These are phyloP conservation scores for Hymenoscyphus fraxineus DNA, from an alignment of 2,329 filamentous ascomycete species.

Conservation along the genomic window DNA sequence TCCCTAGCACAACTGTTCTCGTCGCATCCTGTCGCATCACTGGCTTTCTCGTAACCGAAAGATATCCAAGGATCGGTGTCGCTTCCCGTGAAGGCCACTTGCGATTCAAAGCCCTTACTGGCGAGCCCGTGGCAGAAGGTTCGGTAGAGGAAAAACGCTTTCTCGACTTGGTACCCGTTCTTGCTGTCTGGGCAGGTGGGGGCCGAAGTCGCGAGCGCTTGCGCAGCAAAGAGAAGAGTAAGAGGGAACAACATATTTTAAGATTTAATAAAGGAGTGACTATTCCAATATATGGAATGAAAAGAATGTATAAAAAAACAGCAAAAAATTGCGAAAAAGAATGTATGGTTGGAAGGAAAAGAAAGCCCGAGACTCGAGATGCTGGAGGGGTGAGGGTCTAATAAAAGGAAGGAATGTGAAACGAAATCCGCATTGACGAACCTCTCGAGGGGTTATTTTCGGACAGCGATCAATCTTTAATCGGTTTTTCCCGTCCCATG, in stretches of 20 bases:
- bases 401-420: slow-evolving; percentile 11
- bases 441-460: neutral
- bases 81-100: slow-evolving; percentile 8
- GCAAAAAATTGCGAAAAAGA: neutral
- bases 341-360: neutral
- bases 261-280: neutral
- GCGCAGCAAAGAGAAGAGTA: slow-evolving; percentile 4
- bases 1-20: slow-evolving; percentile 9
- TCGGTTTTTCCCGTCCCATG: neutral
- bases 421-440: neutral
- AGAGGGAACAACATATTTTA: neutral
- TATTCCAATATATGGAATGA: neutral
- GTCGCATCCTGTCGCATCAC: neutral
- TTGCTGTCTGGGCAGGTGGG: slow-evolving; percentile 12
- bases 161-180: slow-evolving; percentile 13
- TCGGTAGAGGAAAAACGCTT: slow-evolving; percentile 13
- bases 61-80: slow-evolving; percentile 15
- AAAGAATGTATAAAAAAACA: neutral
- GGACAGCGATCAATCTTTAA: neutral
- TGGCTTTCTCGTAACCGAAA: slow-evolving; percentile 11
- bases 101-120: slow-evolving; percentile 7
- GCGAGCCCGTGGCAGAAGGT: slow-evolving; percentile 17
- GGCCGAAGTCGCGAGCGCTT: slow-evolving; percentile 4
- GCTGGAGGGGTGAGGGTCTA: neutral
- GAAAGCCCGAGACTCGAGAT: neutral